Percentiles rank a stretch among this genome's conserved stretches.
These are phyloP conservation scores for Clonostachys rosea DNA, from an alignment of 2,329 filamentous ascomycete genomes.

Conservation along the genomic window DNA sequence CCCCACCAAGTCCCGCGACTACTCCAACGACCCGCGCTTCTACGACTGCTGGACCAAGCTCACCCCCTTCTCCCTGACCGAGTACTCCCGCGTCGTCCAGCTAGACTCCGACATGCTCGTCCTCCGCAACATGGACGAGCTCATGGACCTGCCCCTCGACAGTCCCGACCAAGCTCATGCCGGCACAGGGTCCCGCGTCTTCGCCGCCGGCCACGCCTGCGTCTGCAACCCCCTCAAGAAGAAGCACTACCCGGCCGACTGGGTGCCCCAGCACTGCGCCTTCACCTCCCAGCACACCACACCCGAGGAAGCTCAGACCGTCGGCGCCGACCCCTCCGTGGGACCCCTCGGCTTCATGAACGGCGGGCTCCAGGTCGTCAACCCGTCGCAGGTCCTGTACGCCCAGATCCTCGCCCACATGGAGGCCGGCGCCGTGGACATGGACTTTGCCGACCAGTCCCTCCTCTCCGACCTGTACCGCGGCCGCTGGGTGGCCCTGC, in stretches of 20 bases:
- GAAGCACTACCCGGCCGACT: conserved; percentile 72
- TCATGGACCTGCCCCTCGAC: conserved; percentile 79
- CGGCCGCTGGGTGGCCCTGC: conserved; percentile 51
- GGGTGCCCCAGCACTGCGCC: conserved; percentile 54
- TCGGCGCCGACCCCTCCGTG: conserved; percentile 34
- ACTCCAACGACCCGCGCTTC: conserved; percentile 75
- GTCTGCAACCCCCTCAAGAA: conserved; percentile 80
- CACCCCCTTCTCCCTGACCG: conserved; percentile 67
- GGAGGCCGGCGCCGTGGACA: conserved; percentile 35
- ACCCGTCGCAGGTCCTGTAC: conserved; percentile 43
- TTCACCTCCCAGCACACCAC: conserved; percentile 48
- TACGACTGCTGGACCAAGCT: conserved; percentile 91
- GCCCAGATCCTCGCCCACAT: conserved; percentile 45
- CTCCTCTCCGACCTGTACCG: conserved; percentile 51
- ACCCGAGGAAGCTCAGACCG: conserved; percentile 39
- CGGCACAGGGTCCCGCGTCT: conserved; percentile 54
- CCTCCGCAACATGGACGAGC: conserved; percentile 81
- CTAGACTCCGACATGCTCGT: conserved; percentile 88
- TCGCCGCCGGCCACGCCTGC: conserved; percentile 81
- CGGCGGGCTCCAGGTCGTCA: conserved; percentile 52
- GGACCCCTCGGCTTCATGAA: conserved; percentile 45
- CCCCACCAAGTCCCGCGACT: conserved; percentile 52
- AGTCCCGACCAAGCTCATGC: conserved; percentile 9
- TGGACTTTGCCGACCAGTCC: conserved; percentile 57
- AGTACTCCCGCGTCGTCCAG: conserved; percentile 77